Evolutionary conservation across 306 rosid genomes (phyloP).

Genomic region (Glycine soja): DNA sequence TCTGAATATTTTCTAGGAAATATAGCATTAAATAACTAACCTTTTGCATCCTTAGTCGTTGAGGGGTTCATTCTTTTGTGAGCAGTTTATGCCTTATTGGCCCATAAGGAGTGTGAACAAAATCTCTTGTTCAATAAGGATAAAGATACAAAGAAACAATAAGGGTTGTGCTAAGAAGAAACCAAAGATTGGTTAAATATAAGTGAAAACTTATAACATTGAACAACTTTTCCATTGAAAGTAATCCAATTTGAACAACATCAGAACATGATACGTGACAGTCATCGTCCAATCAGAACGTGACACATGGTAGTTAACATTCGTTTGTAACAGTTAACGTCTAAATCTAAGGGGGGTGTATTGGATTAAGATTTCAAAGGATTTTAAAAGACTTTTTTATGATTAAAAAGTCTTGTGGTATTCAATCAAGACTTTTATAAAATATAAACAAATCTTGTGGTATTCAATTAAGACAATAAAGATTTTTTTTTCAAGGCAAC

Average conservation of each 20-base stretch:
- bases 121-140: constrained; percentile 8
- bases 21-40: constrained; percentile 52
- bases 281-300: no score
- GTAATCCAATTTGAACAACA: constrained; percentile 58
- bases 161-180: background rate
- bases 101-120: constrained; percentile 62
- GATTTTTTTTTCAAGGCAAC: no score
- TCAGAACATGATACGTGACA: no score
- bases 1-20: constrained; percentile 1
- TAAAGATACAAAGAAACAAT: constrained; percentile 19
- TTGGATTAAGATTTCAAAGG: no score
- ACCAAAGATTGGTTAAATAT: constrained; percentile 8
- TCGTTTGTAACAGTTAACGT: no score
- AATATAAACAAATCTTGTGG: no score
- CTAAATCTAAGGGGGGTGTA: no score
- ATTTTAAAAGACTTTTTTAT: no score
- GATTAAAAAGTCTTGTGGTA: no score
- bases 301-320: no score
- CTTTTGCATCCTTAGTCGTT: constrained; percentile 84
- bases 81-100: constrained; percentile 90
- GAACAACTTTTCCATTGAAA: constrained; percentile 93
- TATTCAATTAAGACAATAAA: no score
- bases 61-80: constrained; percentile 80
- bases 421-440: no score
- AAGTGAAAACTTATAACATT: constrained; percentile 78